Percentiles rank a stretch among this genome's conserved stretches.
Conservation (phyloP, 2,329 filamentous ascomycete species). For the Venturia effusa region DNA sequence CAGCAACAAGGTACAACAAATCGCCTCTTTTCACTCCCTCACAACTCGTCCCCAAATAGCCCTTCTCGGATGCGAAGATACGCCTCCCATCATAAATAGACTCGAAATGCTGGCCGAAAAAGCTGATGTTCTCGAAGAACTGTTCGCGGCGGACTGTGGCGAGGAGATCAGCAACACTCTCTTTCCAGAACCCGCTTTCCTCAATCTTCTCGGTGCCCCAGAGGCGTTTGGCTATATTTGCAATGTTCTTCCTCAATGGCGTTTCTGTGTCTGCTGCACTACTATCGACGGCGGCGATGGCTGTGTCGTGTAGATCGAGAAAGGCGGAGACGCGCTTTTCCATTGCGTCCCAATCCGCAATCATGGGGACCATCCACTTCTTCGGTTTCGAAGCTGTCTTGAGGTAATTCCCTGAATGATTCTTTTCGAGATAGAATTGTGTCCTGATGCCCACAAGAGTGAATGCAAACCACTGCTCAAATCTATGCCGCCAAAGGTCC, state of each 20-base stretch:
- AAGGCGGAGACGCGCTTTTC: constrained; percentile 8
- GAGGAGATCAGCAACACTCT: neutral
- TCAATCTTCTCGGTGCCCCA: constrained; percentile 1
- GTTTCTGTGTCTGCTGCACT: neutral
- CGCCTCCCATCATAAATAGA: constrained; percentile 8
- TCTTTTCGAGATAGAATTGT: constrained; percentile 4
- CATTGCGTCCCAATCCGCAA: constrained; percentile 6
- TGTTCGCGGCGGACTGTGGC: neutral
- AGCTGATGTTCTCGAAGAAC: neutral
- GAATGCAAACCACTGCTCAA: constrained; percentile 11
- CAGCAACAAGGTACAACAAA: neutral
- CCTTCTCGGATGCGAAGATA: constrained; percentile 3
- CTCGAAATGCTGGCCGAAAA: constrained; percentile 7
- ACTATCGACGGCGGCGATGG: neutral
- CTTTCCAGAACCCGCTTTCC: neutral
- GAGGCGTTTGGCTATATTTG: neutral
- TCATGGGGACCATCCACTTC: constrained; percentile 9
- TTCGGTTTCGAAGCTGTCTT: neutral
- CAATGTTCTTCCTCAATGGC: neutral
- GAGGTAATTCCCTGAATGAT: neutral
- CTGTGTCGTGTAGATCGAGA: constrained; percentile 8
- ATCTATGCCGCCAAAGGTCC: neutral
- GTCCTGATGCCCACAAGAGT: neutral
- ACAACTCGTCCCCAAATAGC: constrained; percentile 6
- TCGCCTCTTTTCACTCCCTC: constrained; percentile 9